phyloP scores from a whole-genome alignment of 2,329 filamentous ascomycete species.

The Venturia pyrina region DNA sequence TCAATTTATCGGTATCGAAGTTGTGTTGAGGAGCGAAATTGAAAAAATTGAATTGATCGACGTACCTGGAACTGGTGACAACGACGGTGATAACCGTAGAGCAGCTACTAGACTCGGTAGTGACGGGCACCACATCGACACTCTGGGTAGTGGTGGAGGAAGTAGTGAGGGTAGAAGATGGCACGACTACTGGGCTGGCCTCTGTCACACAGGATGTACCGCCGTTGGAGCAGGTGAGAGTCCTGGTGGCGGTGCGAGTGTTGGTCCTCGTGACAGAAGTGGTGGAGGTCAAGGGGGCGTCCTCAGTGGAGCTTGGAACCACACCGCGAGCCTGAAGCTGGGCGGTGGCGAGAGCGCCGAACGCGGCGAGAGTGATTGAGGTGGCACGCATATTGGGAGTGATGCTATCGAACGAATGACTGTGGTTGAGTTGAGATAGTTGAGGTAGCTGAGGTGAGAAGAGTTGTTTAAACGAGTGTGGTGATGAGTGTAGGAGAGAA shows the following conservation, averaged over 20 bases:
- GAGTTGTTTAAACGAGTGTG: neutral
- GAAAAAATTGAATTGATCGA: too few relatives aligned
- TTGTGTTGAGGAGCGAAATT: too few relatives aligned
- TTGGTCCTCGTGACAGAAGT: neutral
- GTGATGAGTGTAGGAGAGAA: neutral
- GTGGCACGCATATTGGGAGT: neutral
- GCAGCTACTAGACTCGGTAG: neutral
- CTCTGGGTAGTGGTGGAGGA: neutral
- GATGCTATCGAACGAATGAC: neutral
- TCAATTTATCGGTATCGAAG: too few relatives aligned
- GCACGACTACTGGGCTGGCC: neutral
- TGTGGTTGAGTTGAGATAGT: neutral
- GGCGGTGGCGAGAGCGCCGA: neutral
- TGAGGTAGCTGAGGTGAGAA: neutral
- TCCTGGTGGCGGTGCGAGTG: neutral
- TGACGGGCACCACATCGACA: neutral
- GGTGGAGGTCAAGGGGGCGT: neutral
- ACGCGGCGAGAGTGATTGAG: neutral
- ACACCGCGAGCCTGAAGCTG: neutral
- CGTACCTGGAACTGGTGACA: neutral
- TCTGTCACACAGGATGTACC: neutral
- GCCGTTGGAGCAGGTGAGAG: neutral
- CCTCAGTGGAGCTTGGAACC: neutral
- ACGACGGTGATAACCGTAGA: neutral
- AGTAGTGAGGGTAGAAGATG: neutral